Evolutionary conservation across 768 basidiomycete species (phyloP).

Genomic region (Termitomyces sp.): DNA sequence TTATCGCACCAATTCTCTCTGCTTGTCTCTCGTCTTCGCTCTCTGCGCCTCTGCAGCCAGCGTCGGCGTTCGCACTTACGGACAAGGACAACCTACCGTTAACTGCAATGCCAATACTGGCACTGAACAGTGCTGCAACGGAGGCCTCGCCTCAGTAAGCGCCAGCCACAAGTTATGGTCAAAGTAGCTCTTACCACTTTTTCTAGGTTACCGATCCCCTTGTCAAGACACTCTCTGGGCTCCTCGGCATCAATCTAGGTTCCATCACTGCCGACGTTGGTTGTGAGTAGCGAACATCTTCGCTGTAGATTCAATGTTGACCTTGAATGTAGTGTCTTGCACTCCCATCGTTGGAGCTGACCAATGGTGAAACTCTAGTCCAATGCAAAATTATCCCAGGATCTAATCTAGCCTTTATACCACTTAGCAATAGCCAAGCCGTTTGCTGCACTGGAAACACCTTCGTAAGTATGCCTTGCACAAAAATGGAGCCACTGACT

Average conservation of each 20-base stretch:
- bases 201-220: not conserved
- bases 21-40: slow-evolving; percentile 10
- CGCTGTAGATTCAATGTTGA: not conserved
- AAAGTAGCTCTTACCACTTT: not conserved
- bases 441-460: slow-evolving; percentile 17
- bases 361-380: not conserved
- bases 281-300: slow-evolving; percentile 5
- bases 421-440: slow-evolving; percentile 8
- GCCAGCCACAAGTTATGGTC: not conserved
- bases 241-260: slow-evolving; percentile 8
- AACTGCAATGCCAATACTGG: slow-evolving; percentile 2
- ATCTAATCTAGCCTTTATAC: not conserved
- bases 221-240: slow-evolving; percentile 4
- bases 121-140: slow-evolving; percentile 7
- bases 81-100: not conserved
- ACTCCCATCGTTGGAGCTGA: slow-evolving; percentile 4
- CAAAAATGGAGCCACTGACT: not conserved
- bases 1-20: slow-evolving; percentile 6
- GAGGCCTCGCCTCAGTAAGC: not conserved
- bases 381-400: not conserved
- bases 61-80: slow-evolving; percentile 1
- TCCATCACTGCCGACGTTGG: slow-evolving; percentile 8
- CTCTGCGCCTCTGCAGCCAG: slow-evolving; percentile 13
- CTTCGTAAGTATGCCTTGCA: slow-evolving; percentile 9
- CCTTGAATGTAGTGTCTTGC: slow-evolving; percentile 10